Evolutionary conservation across 805 yeast genomes (phyloP).

Genomic region (Wickerhamomyces mucosus): DNA sequence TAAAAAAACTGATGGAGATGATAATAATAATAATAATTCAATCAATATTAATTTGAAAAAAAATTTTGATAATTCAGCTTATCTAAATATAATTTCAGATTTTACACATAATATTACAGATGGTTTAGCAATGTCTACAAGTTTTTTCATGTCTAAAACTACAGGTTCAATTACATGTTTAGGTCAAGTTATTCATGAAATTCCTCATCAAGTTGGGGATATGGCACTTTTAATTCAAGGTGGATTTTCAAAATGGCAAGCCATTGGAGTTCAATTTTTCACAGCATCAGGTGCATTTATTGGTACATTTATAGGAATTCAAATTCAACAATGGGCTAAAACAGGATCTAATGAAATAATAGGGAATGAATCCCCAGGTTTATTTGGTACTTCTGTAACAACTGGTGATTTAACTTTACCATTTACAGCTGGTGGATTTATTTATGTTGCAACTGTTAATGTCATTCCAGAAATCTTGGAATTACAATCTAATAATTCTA

Average conservation of each 20-base stretch:
- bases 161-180: conserved; percentile 63
- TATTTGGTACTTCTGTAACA: conserved; percentile 42
- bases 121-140: conserved; percentile 65
- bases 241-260: conserved; percentile 58
- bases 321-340: conserved; percentile 33
- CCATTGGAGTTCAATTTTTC: conserved; percentile 55
- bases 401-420: conserved; percentile 50
- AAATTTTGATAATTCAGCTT: conserved; percentile 38
- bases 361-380: conserved; percentile 23
- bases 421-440: conserved; percentile 68
- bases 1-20: conserved; percentile 19
- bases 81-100: conserved; percentile 59
- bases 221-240: conserved; percentile 63
- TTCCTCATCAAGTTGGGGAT: conserved; percentile 78
- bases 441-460: conserved; percentile 64
- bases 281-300: conserved; percentile 57
- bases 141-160: conserved; percentile 49
- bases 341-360: conserved; percentile 1
- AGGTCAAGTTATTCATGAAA: conserved; percentile 68
- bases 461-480: conserved; percentile 67
- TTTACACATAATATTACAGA: conserved; percentile 70
- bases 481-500: conserved; percentile 25
- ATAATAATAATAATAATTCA: conserved; percentile 9
- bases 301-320: conserved; percentile 60
- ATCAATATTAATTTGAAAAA: conserved; percentile 26